Percentiles rank a stretch among this genome's conserved stretches.
Conservation (phyloP, 495 filamentous ascomycete genomes). For the Aspergillus campestris region DNA sequence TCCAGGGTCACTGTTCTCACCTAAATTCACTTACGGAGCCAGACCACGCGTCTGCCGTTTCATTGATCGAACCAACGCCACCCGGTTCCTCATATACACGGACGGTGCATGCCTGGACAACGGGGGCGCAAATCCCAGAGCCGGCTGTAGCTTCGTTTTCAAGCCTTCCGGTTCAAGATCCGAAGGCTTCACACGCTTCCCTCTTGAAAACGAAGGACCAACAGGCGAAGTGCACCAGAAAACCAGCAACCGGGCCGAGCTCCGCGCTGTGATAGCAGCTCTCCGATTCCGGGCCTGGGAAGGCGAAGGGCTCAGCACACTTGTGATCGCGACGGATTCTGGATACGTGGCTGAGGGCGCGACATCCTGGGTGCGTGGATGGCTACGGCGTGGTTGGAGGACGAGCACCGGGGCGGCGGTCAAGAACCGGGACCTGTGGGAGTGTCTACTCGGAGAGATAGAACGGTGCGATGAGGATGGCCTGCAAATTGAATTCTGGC, state of each 20-base stretch:
- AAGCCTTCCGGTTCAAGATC: too few relatives aligned
- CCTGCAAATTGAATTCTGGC: conserved; percentile 27
- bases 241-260: conserved; percentile 34
- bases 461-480: conserved; percentile 11
- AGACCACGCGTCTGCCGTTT: too few relatives aligned
- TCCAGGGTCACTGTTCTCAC: too few relatives aligned
- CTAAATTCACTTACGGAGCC: too few relatives aligned
- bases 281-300: conserved; percentile 7
- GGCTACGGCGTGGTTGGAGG: conserved; percentile 18
- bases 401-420: conserved; percentile 10
- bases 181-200: neutral
- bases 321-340: conserved; percentile 34
- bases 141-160: too few relatives aligned
- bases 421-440: conserved; percentile 35
- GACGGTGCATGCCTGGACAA: too few relatives aligned
- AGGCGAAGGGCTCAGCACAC: conserved; percentile 5
- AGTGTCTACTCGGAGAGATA: conserved; percentile 11
- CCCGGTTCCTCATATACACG: too few relatives aligned
- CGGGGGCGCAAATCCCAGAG: too few relatives aligned
- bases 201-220: conserved; percentile 16
- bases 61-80: too few relatives aligned
- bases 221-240: conserved; percentile 10
- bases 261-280: conserved; percentile 34
- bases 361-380: conserved; percentile 17
- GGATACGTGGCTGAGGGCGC: conserved; percentile 27